Conservation (phyloP, 495 filamentous ascomycete genomes). For the Aspergillus cavernicola region DNA sequence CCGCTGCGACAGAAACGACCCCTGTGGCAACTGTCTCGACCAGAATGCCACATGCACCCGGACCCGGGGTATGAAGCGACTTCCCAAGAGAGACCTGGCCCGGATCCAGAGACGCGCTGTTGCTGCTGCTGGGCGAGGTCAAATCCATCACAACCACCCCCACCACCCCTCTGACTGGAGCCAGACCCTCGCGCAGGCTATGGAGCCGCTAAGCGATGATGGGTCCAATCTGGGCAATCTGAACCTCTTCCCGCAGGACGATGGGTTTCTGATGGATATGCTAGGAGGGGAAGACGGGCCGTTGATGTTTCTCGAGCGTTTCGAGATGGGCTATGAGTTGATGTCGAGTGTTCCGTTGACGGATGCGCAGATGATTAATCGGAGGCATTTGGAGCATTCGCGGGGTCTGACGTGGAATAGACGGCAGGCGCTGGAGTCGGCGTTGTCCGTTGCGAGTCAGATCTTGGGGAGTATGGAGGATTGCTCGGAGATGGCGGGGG, state of each 20-base stretch:
- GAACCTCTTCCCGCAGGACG: too few species aligned
- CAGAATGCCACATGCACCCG: constrained; percentile 11
- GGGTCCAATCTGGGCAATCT: too few species aligned
- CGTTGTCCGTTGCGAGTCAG: constrained; percentile 7
- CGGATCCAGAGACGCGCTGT: not conserved
- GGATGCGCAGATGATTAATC: constrained; percentile 13
- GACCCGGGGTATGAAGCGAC: constrained; percentile 5
- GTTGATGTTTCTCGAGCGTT: not conserved
- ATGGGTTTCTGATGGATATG: too few species aligned
- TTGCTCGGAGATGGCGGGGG: not conserved
- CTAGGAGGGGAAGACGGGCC: not conserved
- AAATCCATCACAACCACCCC: too few species aligned
- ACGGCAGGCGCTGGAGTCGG: constrained; percentile 14
- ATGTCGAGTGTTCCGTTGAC: not conserved
- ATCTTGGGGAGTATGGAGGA: not conserved
- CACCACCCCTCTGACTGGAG: too few species aligned
- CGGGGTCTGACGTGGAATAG: constrained; percentile 5
- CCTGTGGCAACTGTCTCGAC: constrained; percentile 24
- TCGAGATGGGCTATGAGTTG: not conserved
- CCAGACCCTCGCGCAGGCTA: too few species aligned
- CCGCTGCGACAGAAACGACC: constrained; percentile 20
- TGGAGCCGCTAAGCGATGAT: too few species aligned
- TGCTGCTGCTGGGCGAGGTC: too few species aligned
- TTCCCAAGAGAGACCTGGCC: constrained; percentile 4
- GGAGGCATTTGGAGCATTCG: constrained; percentile 6